A percentile compares a stretch with the other conserved stretches of the same genome.
Evolutionary conservation across 78 protist genomes (phyloP).

Genomic region (Dictyostelium intermedium): DNA sequence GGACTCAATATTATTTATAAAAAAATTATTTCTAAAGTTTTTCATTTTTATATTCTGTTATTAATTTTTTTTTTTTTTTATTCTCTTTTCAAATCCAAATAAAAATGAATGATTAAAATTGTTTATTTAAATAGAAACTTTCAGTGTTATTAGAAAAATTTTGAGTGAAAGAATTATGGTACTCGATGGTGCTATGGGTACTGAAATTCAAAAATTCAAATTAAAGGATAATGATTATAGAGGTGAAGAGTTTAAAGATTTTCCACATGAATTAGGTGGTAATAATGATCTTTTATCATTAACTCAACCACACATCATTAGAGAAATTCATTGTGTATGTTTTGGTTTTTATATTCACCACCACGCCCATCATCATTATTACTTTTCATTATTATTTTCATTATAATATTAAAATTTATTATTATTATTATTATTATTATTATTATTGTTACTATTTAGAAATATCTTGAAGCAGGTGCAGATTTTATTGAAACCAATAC

Average conservation of each 20-base stretch:
- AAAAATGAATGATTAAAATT: background rate
- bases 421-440: background rate
- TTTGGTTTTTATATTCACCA: conserved; percentile 79
- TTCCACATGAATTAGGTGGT: conserved; percentile 95
- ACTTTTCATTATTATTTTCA: conserved; percentile 81
- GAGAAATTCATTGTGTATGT: conserved; percentile 88
- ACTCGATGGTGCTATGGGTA: conserved; percentile 99
- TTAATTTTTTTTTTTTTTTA: background rate
- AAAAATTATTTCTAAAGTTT: background rate
- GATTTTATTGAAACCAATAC: conserved; percentile 99
- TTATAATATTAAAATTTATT: too few species aligned
- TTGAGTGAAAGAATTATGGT: conserved; percentile 90
- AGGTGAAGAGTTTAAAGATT: conserved; percentile 91
- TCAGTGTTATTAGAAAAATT: conserved; percentile 2
- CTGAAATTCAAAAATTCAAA: conserved; percentile 94
- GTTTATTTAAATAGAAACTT: conserved; percentile 3
- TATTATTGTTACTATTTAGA: background rate
- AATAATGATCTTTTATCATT: conserved; percentile 97
- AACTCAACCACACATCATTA: conserved; percentile 94
- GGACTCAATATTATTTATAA: background rate
- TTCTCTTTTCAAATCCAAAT: too few species aligned
- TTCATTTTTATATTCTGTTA: too few species aligned
- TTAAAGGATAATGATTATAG: conserved; percentile 96
- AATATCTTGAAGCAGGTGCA: conserved; percentile 97
- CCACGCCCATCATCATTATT: conserved; percentile 89